Percentiles rank a stretch among this genome's conserved stretches.
These are phyloP conservation scores for Aspergillus transmontanensis DNA, from an alignment of 2,329 filamentous ascomycete genomes.

Conservation along the genomic window DNA sequence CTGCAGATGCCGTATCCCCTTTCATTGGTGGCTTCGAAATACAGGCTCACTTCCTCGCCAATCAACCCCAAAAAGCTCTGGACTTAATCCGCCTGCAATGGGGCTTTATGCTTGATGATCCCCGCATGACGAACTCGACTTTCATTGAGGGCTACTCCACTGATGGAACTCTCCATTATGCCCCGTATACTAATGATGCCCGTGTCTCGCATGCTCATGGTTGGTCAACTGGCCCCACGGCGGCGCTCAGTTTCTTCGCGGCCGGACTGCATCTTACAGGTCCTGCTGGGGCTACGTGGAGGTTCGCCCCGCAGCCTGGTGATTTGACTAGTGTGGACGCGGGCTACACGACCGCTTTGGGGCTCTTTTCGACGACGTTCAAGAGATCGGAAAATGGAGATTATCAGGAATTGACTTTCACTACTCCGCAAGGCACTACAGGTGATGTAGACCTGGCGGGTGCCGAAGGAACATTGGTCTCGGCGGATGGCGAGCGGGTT, in stretches of 20 bases:
- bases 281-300: conserved; percentile 40
- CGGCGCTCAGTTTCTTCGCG: conserved; percentile 44
- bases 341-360: conserved; percentile 41
- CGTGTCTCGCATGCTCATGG: conserved; percentile 54
- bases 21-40: conserved; percentile 49
- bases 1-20: conserved; percentile 43
- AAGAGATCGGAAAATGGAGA: background rate
- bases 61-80: conserved; percentile 40
- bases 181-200: conserved; percentile 52
- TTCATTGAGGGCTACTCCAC: conserved; percentile 56
- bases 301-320: conserved; percentile 38
- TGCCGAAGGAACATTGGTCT: background rate
- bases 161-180: conserved; percentile 51
- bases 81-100: conserved; percentile 52
- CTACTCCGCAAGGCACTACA: conserved; percentile 8
- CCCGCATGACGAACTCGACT: conserved; percentile 56
- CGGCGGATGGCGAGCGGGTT: background rate
- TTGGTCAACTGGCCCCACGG: conserved; percentile 55
- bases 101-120: conserved; percentile 60
- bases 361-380: conserved; percentile 32
- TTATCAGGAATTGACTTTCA: conserved; percentile 11
- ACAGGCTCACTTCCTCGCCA: conserved; percentile 46
- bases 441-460: background rate
- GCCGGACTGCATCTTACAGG: conserved; percentile 46
- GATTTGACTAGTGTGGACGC: conserved; percentile 40